Conservation (phyloP, 371 early-diverging fungal genomes). For the Phascolomyces articulosus region DNA sequence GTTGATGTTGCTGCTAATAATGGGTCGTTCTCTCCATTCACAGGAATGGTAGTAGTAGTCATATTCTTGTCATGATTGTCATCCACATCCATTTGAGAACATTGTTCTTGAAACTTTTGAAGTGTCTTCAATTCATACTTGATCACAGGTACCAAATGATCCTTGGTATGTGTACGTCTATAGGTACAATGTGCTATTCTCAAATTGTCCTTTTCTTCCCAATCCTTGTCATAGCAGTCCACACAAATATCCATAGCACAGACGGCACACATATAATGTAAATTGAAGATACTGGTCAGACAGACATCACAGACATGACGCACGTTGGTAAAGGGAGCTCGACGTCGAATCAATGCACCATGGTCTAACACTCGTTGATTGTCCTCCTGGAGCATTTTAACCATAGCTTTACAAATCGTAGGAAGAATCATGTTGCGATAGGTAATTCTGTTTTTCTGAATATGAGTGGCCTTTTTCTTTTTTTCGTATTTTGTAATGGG, state of each 20-base stretch:
- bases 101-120: slow-evolving; percentile 14
- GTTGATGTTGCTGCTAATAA: too few relatives aligned
- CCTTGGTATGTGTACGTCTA: slow-evolving; percentile 20
- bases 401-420: slow-evolving; percentile 8
- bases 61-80: not conserved
- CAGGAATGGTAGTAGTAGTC: too few relatives aligned
- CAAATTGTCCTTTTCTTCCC: slow-evolving; percentile 4
- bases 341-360: slow-evolving; percentile 9
- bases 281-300: slow-evolving; percentile 42
- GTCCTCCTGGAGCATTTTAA: slow-evolving; percentile 11
- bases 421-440: not conserved
- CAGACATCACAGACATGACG: slow-evolving; percentile 60
- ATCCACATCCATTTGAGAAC: slow-evolving; percentile 8
- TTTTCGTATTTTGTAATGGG: not conserved
- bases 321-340: slow-evolving; percentile 12
- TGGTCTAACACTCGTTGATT: not conserved
- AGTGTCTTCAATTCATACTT: slow-evolving; percentile 22
- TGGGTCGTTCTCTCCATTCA: too few relatives aligned
- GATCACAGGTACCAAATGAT: slow-evolving; percentile 42
- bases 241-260: slow-evolving; percentile 64
- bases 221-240: slow-evolving; percentile 45
- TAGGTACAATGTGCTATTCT: slow-evolving; percentile 14
- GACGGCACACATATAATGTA: slow-evolving; percentile 53
- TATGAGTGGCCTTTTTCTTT: not conserved
- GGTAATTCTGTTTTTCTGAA: not conserved